Evolutionary conservation across 495 filamentous ascomycete species (phyloP), one percentile per base, ranked within the genome.

Genomic region (Elasticomyces elasticus): DNA sequence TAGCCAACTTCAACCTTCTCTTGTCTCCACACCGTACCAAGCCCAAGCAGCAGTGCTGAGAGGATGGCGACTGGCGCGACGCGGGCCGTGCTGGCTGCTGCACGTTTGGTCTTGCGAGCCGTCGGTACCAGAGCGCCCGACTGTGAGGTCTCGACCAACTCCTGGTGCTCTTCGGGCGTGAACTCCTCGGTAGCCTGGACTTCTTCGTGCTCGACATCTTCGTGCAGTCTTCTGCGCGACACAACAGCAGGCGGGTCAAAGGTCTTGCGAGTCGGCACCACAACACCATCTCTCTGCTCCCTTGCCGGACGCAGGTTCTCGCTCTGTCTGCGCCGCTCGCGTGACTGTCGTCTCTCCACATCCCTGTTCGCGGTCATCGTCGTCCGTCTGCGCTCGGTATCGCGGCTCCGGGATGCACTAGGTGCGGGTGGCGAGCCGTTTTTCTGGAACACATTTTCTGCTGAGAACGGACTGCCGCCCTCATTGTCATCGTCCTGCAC

Each of bases 1-100:
- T 91, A 98, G 24, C 92, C 92, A 38, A 95, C 87, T 33, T 87
- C 87, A 12, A 94, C 70, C 76, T 97, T 96, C 68, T 98, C 94
- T 55, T 90, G 85, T 47, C 94, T 78, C 77, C 87, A 97, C 79
- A 89, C 91, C 35, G 76, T 76, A 23, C 75, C 85, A 56, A 92
- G 89, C 4, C 85, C 82, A 23, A 74, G 76, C 24, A 94, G 57
- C 4, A 94, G 66, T 0, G 81, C 79, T 0, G 84, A 56, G 13
- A 85, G 58, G 5, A 94, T 75, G 12, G 85, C 70, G 72, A 78
- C 84, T 9, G 89, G 71, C 9, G 85, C 79, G 76, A 69, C 55
- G 69, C 72, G 22, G 67, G 67, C 2, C 35, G 49, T 54, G 12
- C 69, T 63, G 35, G 46, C 25, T 26, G 44, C 41, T 17, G 58